A percentile compares a stretch with the other conserved stretches of the same genome.
Conservation (phyloP, 2,329 filamentous ascomycete species). For the Aspergillus phoenicis region DNA sequence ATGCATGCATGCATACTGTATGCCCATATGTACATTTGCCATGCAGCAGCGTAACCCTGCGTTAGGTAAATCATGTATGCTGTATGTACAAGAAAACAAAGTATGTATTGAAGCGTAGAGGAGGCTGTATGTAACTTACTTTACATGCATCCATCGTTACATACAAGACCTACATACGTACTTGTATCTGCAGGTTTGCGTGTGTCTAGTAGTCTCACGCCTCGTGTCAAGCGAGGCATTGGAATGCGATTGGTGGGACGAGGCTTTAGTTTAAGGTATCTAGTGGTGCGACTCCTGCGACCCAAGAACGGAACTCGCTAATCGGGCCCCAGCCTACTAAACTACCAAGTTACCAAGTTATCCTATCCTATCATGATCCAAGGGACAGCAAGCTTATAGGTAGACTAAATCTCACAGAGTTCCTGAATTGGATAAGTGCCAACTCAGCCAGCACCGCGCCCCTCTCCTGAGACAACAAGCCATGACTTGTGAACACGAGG, state of each 20-base stretch:
- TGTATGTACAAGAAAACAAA: not conserved
- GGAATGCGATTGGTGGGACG: not conserved
- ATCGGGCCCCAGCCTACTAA: not conserved
- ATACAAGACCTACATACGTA: not conserved
- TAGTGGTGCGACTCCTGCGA: not conserved
- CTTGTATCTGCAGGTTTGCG: not conserved
- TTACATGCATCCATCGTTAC: not conserved
- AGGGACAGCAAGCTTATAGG: not conserved
- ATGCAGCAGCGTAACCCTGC: not conserved
- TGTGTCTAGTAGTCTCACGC: not conserved
- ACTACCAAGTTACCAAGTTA: not conserved
- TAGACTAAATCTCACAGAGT: not conserved
- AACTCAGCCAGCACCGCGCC: not conserved
- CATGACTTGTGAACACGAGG: constrained; percentile 11
- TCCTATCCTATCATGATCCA: not conserved
- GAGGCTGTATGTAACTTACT: not conserved
- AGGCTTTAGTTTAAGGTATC: constrained; percentile 1
- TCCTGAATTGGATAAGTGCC: not conserved
- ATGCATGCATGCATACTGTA: not conserved
- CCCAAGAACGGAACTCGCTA: not conserved
- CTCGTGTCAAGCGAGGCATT: constrained; percentile 1
- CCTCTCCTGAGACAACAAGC: not conserved
- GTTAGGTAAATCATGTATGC: not conserved
- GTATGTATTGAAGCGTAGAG: not conserved
- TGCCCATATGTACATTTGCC: not conserved